Base-by-base conservation (phyloP, 331 rosid genomes). In the Cucumis variabilis region DNA sequence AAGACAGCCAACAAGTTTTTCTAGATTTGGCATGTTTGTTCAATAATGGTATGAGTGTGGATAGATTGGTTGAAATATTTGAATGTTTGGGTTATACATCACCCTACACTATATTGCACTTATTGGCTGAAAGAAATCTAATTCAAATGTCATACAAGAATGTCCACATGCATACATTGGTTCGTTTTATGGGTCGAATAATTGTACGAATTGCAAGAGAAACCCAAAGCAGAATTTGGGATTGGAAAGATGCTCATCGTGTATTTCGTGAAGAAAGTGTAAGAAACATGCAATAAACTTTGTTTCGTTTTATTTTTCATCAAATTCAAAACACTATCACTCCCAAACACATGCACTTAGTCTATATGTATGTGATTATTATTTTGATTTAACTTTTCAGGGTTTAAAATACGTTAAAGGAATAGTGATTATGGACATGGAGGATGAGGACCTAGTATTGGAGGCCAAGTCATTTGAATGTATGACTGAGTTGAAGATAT, bases 21-120 rank as follows among this genome's bases (percentile, higher is more conserved):
- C 8, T 83, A 21, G 55, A 83, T 83, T 37, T 83, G 23, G 74
- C 76, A 12, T 83, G 86, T 48, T 83, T 66, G 16, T 83, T 62
- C 24, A 13, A 55, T 14, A 62, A 62, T 62, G 67, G 67, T 1
- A 62, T 62, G 67, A 62, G 67, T 20, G 7, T 62, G 67, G 41
- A 65, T 19, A 70, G 86, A 62, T 76, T 66, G 28, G 17, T 23
- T 30, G 75, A 66, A n/a, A 62, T 83, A 83, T n/a, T 83, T 5
- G 23, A 37, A 3, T 12, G 62, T 44, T 83, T 23, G 7, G n/a
- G n/a, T n/a, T n/a, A n/a, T n/a, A n/a, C n/a, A n/a, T n/a, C n/a
- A n/a, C n/a, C n/a, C n/a, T n/a, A 19, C 37, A 66, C 23, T 21
- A 30, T 7, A 62, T 12, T 83, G 3, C 46, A 63, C 16, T 3